Base-by-base conservation (phyloP, 805 yeast genomes). In the Candida orba region DNA sequence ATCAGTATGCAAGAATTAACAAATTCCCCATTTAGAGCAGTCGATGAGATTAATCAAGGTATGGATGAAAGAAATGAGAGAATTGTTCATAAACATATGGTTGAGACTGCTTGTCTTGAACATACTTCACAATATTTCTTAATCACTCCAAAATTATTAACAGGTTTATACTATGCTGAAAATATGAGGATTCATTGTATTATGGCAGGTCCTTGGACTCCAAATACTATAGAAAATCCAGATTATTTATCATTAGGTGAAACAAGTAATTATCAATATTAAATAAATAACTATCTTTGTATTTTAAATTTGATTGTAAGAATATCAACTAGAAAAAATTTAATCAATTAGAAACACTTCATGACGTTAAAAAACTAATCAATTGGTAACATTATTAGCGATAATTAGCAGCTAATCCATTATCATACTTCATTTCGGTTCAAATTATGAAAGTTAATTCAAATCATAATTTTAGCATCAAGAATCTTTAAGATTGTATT, bases 1-100 rank as follows among this genome's bases (percentile, higher is more conserved):
- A 85, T 93, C 71, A 81, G 98, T 1, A 68, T 93, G 49, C 99
- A 93, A 65, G 91, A 89, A 10, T 71, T 84, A 45, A 81, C 97
- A 0, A 74, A 75, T 25, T 87, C 96, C 0, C 98, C 99, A 9
- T 88, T 93, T 57, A 71, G 98, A 58, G 90, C 91, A 3, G 96
- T 93, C 8, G 99, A 93, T 65, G 99, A 93, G 68, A 95, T 93
- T 49, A 93, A 93, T 60, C 99, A 93, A 66, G 99, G 99, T 52
- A 90, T 93, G 98, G 99, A 93, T 65, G 84, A 95, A 12, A 77
- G 77, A 47, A 93, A 93, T 58, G 99, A 93, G 63, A 76, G 90
- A 49, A 72, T 78, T 66, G 90, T 93, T 3, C 96, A 91, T 59
- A 75, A 77, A 49, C 77, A 86, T 49, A 80, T 93, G 73, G 96